Base-by-base conservation (phyloP, 768 basidiomycete genomes). In the Galerina sulciceps region DNA sequence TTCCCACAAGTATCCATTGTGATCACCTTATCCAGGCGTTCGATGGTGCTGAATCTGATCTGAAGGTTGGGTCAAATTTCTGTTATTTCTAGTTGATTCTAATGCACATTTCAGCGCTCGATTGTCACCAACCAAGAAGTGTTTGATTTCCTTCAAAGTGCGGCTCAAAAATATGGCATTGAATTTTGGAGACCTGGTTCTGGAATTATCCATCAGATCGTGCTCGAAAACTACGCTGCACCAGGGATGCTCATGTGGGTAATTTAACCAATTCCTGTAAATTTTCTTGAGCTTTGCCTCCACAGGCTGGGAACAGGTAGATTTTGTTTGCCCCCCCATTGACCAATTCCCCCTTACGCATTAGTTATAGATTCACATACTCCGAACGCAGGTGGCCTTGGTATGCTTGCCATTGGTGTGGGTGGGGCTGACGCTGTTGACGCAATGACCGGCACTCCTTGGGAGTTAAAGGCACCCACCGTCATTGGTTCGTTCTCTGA, bases 151-250 rank as follows among this genome's bases (percentile, higher is more conserved):
- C 77, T 99, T 58, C 88, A 96, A 75, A 96, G 93, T 64, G 94
- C 95, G 14, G 88, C 91, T 26, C 82, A 81, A 63, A 94, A 93
- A 72, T 94, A 93, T 70, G 93, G 96, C 31, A 97, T 99, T 64
- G 96, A 98, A 75, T 99, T 99, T 74, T 99, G 97, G 96, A 81
- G 85, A 67, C 97, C 97, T 34, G 97, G 97, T n/a, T 91, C 89
- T 51, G 92, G 92, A 17, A 94, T 93, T 62, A 96, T 99, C 61
- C 97, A 99, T 72, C 97, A 99, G 71, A 97, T 99, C 58, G 96
- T 99, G 3, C 81, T 99, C 57, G 96, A 99, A 74, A 96, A 96
- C 67, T 98, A 98, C 70, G 95, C 96, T 26, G 94, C 95, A 45
- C 95, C 94, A 6, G 95, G 94, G 60, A 90, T 94, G 84, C 81